phyloP scores from a whole-genome alignment of 208 protist genomes.

The Naegleria lovaniensis region DNA sequence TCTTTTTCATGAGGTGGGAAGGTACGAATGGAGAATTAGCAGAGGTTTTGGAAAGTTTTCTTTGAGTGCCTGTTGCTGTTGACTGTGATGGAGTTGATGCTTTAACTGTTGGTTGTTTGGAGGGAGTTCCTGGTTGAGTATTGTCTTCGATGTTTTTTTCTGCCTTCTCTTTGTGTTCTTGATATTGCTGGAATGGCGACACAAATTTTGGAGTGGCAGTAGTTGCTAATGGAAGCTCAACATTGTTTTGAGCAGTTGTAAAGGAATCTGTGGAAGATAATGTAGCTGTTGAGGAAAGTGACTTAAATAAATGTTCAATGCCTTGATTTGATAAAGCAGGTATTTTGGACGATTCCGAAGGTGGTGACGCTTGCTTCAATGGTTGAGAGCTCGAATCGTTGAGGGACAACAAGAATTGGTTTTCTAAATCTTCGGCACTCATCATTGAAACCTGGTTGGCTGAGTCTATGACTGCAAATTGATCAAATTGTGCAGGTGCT shows the following conservation, averaged over 20 bases:
- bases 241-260: not conserved
- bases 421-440: not conserved
- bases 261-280: not conserved
- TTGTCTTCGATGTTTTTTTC: not conserved
- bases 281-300: not conserved
- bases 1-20: not conserved
- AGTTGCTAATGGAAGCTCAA: not conserved
- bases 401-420: not conserved
- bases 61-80: not conserved
- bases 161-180: not conserved
- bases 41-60: not conserved
- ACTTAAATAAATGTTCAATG: not conserved
- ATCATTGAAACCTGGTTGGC: not conserved
- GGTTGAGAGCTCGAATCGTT: not conserved
- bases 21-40: constrained; percentile 7
- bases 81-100: not conserved
- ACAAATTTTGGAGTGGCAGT: not conserved
- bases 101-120: not conserved
- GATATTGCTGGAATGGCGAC: not conserved
- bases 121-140: not conserved
- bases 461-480: not conserved
- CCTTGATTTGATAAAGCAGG: not conserved
- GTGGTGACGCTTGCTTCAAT: not conserved
- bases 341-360: not conserved
- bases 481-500: not conserved